Evolutionary conservation across 2,329 filamentous ascomycete genomes (phyloP).

Genomic region (Aspergillus quadrilineatus): DNA sequence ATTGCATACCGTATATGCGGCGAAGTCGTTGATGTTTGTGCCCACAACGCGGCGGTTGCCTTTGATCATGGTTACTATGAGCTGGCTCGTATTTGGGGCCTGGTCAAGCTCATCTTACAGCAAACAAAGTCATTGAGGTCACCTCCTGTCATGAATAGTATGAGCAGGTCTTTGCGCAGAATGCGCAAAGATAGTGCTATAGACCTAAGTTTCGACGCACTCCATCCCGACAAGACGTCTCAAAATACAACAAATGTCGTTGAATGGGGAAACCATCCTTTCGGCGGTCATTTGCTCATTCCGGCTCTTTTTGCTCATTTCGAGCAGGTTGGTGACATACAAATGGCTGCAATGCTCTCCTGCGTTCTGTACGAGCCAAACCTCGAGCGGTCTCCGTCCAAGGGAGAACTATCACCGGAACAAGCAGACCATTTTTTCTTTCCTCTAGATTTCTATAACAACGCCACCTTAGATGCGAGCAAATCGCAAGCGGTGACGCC

Average conservation of each 20-base stretch:
- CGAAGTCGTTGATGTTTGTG: constrained; percentile 75
- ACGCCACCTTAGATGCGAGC: constrained; percentile 40
- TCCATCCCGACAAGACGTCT: constrained; percentile 33
- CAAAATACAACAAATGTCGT: constrained; percentile 46
- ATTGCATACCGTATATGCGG: constrained; percentile 81
- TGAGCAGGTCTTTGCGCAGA: constrained; percentile 61
- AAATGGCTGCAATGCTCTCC: constrained; percentile 66
- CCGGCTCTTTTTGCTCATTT: constrained; percentile 60
- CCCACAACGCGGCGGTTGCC: constrained; percentile 78
- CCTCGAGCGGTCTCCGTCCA: constrained; percentile 38
- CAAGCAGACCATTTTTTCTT: constrained; percentile 46
- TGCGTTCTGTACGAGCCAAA: constrained; percentile 57
- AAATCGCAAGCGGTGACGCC: constrained; percentile 43
- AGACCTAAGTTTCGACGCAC: constrained; percentile 31
- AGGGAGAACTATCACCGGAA: constrained; percentile 28
- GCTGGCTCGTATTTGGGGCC: constrained; percentile 78
- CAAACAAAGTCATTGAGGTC: constrained; percentile 72
- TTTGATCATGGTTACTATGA: constrained; percentile 68
- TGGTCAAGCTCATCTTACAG: constrained; percentile 73
- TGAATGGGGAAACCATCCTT: constrained; percentile 58
- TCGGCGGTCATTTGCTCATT: constrained; percentile 57
- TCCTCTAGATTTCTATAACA: constrained; percentile 49
- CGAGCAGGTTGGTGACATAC: constrained; percentile 60
- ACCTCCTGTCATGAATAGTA: constrained; percentile 59
- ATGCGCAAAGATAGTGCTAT: constrained; percentile 35